Evolutionary conservation across 345 rosid genomes (phyloP).

Genomic region (Hypericum perforatum): DNA sequence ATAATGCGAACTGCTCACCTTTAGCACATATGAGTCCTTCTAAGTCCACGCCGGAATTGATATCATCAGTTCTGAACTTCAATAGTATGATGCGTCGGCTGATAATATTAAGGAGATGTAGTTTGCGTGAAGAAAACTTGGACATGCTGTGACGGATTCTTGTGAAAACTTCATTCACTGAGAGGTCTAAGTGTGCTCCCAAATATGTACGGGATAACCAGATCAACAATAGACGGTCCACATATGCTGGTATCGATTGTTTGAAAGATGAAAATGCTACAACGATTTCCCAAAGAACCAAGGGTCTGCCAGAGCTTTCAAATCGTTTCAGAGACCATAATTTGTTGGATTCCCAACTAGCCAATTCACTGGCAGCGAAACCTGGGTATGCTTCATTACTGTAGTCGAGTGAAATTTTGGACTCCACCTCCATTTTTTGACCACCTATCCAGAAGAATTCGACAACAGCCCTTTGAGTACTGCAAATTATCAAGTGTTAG

Average conservation of each 20-base stretch:
- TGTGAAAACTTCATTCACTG: slow-evolving; percentile 34
- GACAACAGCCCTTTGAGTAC: slow-evolving; percentile 78
- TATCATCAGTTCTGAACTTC: slow-evolving; percentile 45
- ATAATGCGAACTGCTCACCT: slow-evolving; percentile 27
- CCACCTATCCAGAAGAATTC: slow-evolving; percentile 93
- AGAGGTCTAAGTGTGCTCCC: slow-evolving; percentile 29
- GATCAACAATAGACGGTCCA: slow-evolving; percentile 41
- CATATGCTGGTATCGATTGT: slow-evolving; percentile 45
- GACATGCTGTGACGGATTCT: slow-evolving; percentile 31
- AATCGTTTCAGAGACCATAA: slow-evolving; percentile 57
- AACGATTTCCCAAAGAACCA: slow-evolving; percentile 72
- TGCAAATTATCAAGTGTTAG: slow-evolving; percentile 18
- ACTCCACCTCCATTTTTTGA: slow-evolving; percentile 33
- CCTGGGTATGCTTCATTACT: slow-evolving; percentile 29
- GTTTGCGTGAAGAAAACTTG: slow-evolving; percentile 43
- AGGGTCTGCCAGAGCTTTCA: slow-evolving; percentile 40
- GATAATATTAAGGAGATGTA: slow-evolving; percentile 70
- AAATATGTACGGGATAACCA: slow-evolving; percentile 52
- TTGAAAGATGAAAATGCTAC: slow-evolving; percentile 67
- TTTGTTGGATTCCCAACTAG: slow-evolving; percentile 57
- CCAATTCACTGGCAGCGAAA: slow-evolving; percentile 40
- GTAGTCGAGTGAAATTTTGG: slow-evolving; percentile 22
- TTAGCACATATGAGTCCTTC: slow-evolving; percentile 14
- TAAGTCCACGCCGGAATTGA: slow-evolving; percentile 31
- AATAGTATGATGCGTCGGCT: slow-evolving; percentile 54